Percentiles rank a stretch among this genome's conserved stretches.
Evolutionary conservation across 257 asterid species (phyloP).

Genomic region (Linaria vulgaris): DNA sequence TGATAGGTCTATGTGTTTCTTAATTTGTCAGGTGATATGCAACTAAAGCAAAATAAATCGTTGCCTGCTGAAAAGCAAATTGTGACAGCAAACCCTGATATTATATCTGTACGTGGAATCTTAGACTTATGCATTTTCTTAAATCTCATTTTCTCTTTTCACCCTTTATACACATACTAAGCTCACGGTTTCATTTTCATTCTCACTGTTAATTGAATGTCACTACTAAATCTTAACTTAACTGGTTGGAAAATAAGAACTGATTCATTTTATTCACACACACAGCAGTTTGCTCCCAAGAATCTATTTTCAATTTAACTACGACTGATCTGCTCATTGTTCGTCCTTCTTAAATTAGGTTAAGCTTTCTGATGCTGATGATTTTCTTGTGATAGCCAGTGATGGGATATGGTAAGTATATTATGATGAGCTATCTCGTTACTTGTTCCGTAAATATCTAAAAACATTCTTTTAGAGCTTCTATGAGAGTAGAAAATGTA

Average conservation of each 20-base stretch:
- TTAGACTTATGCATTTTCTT: slow-evolving; percentile 6
- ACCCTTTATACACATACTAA: not conserved
- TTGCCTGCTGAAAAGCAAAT: slow-evolving; percentile 89
- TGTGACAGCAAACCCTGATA: slow-evolving; percentile 85
- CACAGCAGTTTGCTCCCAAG: slow-evolving; percentile 10
- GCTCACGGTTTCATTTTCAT: not conserved
- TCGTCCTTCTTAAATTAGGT: slow-evolving; percentile 44
- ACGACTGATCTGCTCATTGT: slow-evolving; percentile 23
- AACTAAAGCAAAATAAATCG: slow-evolving; percentile 76
- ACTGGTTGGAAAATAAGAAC: slow-evolving; percentile 8
- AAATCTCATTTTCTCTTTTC: slow-evolving; percentile 7
- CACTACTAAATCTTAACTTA: not conserved
- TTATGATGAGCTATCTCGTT: slow-evolving; percentile 13
- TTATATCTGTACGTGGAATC: slow-evolving; percentile 56
- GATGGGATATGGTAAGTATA: slow-evolving; percentile 92
- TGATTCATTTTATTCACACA: not conserved
- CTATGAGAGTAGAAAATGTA: slow-evolving; percentile 5
- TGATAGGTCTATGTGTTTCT: slow-evolving; percentile 15
- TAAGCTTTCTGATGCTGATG: slow-evolving; percentile 77
- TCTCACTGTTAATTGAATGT: slow-evolving; percentile 4
- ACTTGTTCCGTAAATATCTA: not conserved
- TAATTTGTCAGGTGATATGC: slow-evolving; percentile 76
- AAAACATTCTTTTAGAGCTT: slow-evolving; percentile 1
- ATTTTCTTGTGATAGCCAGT: slow-evolving; percentile 88
- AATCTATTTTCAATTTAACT: slow-evolving; percentile 15